Evolutionary conservation across 2,329 filamentous ascomycete genomes (phyloP).

Genomic region (Verticillium nonalfalfae): DNA sequence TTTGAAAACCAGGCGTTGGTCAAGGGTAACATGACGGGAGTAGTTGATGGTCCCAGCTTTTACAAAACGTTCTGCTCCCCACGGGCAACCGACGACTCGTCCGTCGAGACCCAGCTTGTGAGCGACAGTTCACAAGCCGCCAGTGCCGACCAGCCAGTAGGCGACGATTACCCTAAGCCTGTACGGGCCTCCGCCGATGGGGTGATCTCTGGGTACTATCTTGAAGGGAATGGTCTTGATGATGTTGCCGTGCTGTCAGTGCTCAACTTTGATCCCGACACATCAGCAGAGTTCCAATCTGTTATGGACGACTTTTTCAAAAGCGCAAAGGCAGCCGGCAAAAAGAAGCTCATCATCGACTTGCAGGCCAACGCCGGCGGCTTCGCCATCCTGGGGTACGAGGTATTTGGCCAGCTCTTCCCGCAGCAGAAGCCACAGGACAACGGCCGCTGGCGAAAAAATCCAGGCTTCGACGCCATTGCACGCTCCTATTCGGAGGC

Average conservation of each 20-base stretch:
- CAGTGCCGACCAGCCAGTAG: conserved; percentile 6
- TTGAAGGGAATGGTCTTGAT: conserved; percentile 23
- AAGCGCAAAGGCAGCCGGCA: conserved; percentile 34
- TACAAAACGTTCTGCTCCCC: conserved; percentile 25
- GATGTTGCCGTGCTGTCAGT: conserved; percentile 24
- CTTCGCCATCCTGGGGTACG: conserved; percentile 48
- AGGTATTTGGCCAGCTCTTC: conserved; percentile 51
- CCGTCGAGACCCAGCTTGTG: conserved; percentile 3
- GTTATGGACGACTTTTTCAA: conserved; percentile 25
- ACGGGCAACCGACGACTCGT: background rate
- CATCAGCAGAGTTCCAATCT: conserved; percentile 25
- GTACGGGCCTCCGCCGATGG: conserved; percentile 17
- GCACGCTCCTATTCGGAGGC: conserved; percentile 36
- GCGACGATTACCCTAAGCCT: conserved; percentile 18
- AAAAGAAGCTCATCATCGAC: conserved; percentile 55
- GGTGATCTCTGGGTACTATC: conserved; percentile 23
- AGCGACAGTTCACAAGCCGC: background rate
- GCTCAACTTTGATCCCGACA: conserved; percentile 17
- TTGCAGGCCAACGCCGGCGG: conserved; percentile 53
- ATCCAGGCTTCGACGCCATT: conserved; percentile 33
- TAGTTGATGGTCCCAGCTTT: conserved; percentile 24
- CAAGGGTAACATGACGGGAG: conserved; percentile 18
- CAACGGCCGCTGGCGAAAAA: conserved; percentile 31
- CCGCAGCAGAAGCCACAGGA: conserved; percentile 28
- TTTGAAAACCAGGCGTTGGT: conserved; percentile 23